These are phyloP conservation scores for Pyrenophora tritici-repentis DNA, from an alignment of 2,329 filamentous ascomycete genomes.

Conservation along the genomic window DNA sequence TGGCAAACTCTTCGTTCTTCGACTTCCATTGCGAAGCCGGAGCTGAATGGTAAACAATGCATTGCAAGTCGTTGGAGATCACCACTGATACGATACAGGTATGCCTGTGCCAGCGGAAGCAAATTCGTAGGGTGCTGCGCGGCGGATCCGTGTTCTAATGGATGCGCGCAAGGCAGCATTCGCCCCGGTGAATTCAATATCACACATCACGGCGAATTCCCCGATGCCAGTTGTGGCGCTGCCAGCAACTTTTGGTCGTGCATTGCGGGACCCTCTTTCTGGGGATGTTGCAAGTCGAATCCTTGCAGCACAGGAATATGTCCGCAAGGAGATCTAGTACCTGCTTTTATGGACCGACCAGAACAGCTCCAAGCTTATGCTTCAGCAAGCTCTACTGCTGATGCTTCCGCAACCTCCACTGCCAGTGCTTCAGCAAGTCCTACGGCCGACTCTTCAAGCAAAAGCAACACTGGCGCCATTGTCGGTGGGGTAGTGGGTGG, in stretches of 20 bases:
- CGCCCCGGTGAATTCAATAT: conserved; percentile 41
- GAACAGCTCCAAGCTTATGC: conserved; percentile 27
- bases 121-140: conserved; percentile 51
- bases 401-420: too few relatives aligned
- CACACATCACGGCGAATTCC: conserved; percentile 37
- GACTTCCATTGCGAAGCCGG: conserved; percentile 30
- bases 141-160: conserved; percentile 45
- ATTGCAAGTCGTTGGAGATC: background rate
- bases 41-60: conserved; percentile 26
- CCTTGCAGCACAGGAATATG: conserved; percentile 43
- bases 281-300: conserved; percentile 35
- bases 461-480: conserved; percentile 28
- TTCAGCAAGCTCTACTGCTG: background rate
- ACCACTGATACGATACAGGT: conserved; percentile 23
- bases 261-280: conserved; percentile 16
- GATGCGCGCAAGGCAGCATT: conserved; percentile 44
- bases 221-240: conserved; percentile 40
- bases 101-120: conserved; percentile 29
- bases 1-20: conserved; percentile 16
- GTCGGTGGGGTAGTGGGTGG: conserved; percentile 39
- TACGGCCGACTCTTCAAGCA: conserved; percentile 2
- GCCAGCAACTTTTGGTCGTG: conserved; percentile 47
- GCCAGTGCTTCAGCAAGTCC: background rate
- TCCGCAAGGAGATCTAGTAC: conserved; percentile 30
- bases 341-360: conserved; percentile 30